Base-by-base conservation (phyloP, 768 basidiomycete genomes). In the Psilocybe tampanensis region DNA sequence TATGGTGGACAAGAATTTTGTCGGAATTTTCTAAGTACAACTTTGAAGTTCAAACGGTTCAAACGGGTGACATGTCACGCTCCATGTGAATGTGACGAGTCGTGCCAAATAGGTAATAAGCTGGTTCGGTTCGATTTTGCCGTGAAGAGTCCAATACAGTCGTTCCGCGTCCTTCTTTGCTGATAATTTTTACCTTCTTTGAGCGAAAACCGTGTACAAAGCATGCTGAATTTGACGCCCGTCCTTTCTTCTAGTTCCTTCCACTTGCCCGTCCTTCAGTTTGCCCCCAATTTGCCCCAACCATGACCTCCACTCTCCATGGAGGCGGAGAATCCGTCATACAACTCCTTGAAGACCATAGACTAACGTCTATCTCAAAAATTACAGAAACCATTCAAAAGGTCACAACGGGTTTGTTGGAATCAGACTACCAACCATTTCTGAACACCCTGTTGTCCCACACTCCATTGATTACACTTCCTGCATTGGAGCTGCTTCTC, bases 401-500 rank as follows among this genome's bases (percentile, higher is more conserved):
- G 26, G 26, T 58, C 2, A 34, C 34, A 15, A 24, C 15, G 15
- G 15, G 23, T 29, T 26, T 59, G 24, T 18, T 19, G 18, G 44
- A 50, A 39, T 44, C 19, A 19, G 24, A 52, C 34, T 56, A 54
- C 36, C 53, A 48, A 11, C 23, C 29, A 18, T 49, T 62, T 23
- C 19, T 62, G 18, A 22, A 22, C 26, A 22, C 11, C 6, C 13
- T 62, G n/a, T 43, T 62, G 13, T 56, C 54, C 6, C 50, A 58
- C 3, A n/a, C 58, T 3, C 23, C 49, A 18, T 36, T 5, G 17
- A 52, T 56, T 26, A 56, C 54, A 32, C 48, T 32, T 41, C 49
- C 47, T 23, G 32, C 54, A 13, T 43, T 63, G 12, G 62, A 58
- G 50, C 53, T 63, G 9, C 44, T 60, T 26, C 56, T 63, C 52